These are phyloP conservation scores for Pistacia atlantica DNA, from an alignment of 345 rosid species.

Conservation along the genomic window DNA sequence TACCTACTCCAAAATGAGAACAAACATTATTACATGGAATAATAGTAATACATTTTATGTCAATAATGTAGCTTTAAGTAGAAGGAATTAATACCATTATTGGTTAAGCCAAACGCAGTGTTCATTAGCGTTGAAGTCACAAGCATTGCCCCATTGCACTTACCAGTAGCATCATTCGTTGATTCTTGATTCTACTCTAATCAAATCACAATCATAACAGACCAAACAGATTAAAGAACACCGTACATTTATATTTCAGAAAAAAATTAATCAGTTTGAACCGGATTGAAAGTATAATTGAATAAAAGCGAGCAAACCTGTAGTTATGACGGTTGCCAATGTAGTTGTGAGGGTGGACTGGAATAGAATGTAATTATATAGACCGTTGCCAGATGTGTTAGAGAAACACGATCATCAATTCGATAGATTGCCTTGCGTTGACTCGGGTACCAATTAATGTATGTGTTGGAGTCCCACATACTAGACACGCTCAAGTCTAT, in stretches of 20 bases:
- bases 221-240: not conserved
- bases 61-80: not conserved
- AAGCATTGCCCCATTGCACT: conserved; percentile 37
- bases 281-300: not conserved
- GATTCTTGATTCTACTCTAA: conserved; percentile 59
- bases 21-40: not conserved
- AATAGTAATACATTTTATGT: not conserved
- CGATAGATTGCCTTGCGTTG: conserved; percentile 63
- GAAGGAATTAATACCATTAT: conserved; percentile 41
- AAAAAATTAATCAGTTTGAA: too few species aligned
- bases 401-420: conserved; percentile 55
- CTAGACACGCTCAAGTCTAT: too few species aligned
- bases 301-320: conserved; percentile 37
- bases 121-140: conserved; percentile 31
- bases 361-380: conserved; percentile 54
- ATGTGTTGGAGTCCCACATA: too few species aligned
- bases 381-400: conserved; percentile 50
- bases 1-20: conserved; percentile 29
- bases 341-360: conserved; percentile 45
- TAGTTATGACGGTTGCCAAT: conserved; percentile 36
- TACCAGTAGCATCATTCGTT: conserved; percentile 35
- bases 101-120: conserved; percentile 54
- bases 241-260: too few species aligned
- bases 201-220: not conserved
- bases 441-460: conserved; percentile 65